Conservation (phyloP, 108 stramenopile species). For the Nitzschia putrida region DNA sequence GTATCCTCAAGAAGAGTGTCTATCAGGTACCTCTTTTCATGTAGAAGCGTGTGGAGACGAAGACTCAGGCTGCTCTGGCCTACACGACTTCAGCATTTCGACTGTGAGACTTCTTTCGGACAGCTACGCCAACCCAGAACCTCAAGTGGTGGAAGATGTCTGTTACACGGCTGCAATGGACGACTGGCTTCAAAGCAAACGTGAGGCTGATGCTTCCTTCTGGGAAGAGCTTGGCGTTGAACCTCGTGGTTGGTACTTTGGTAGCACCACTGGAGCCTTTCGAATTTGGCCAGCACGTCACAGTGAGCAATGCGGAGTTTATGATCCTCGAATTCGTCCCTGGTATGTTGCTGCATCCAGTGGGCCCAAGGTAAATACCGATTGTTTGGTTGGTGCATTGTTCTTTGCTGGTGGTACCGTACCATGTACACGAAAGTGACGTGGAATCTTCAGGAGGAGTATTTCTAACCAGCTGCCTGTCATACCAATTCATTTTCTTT, state of each 20-base stretch:
- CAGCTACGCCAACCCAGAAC: neutral
- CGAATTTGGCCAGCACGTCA: constrained; percentile 56
- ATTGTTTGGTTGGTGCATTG: too few species aligned
- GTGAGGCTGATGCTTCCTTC: neutral
- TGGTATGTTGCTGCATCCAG: constrained; percentile 72
- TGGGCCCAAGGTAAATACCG: constrained; percentile 51
- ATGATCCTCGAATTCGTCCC: constrained; percentile 60
- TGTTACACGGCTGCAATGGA: neutral
- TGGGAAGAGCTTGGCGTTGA: constrained; percentile 23
- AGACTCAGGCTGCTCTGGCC: neutral
- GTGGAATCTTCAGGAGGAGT: too few species aligned
- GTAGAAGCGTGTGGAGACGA: neutral
- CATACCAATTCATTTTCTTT: too few species aligned
- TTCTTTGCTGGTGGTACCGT: too few species aligned
- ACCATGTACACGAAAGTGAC: too few species aligned
- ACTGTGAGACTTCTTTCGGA: neutral
- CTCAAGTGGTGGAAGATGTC: neutral
- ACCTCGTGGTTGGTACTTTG: constrained; percentile 54
- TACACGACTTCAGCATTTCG: neutral
- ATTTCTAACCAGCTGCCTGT: too few species aligned
- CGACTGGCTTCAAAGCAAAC: neutral
- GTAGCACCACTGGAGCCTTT: constrained; percentile 53
- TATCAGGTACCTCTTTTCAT: neutral
- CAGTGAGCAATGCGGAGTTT: constrained; percentile 45
- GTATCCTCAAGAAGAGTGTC: neutral